phyloP scores from a whole-genome alignment of 2,329 filamentous ascomycete species.

The Penicillium crustosum region DNA sequence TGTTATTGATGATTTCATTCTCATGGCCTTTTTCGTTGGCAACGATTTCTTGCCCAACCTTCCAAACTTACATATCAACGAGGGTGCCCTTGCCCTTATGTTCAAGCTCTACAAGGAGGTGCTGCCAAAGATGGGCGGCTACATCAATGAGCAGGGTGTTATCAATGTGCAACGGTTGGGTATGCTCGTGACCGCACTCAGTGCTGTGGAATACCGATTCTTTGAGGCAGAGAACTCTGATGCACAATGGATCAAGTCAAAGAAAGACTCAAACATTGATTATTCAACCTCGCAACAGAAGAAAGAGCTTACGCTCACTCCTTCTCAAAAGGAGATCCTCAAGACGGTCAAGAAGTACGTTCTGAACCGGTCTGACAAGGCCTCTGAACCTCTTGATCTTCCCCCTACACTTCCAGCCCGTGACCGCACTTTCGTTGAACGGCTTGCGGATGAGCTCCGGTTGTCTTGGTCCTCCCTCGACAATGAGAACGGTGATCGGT shows the following conservation, averaged over 20 bases:
- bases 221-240: conserved; percentile 90
- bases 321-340: conserved; percentile 78
- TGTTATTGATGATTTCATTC: conserved; percentile 97
- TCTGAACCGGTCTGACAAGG: conserved; percentile 61
- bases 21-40: conserved; percentile 99
- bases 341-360: conserved; percentile 79
- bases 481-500: conserved; percentile 64
- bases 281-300: conserved; percentile 60
- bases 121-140: conserved; percentile 82
- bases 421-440: conserved; percentile 91
- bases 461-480: conserved; percentile 65
- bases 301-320: conserved; percentile 70
- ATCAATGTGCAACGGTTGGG: conserved; percentile 83
- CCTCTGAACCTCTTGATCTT: conserved; percentile 66
- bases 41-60: conserved; percentile 99
- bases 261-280: conserved; percentile 69
- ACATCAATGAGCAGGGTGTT: conserved; percentile 91
- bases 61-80: conserved; percentile 95
- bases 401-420: conserved; percentile 71
- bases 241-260: conserved; percentile 87
- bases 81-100: conserved; percentile 94
- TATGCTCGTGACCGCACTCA: conserved; percentile 76
- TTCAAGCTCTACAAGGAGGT: conserved; percentile 94
- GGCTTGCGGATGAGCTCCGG: conserved; percentile 70
- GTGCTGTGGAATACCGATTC: conserved; percentile 84